Base-by-base conservation (phyloP, 139 green algal species). In the Spirogloea muscicola region DNA sequence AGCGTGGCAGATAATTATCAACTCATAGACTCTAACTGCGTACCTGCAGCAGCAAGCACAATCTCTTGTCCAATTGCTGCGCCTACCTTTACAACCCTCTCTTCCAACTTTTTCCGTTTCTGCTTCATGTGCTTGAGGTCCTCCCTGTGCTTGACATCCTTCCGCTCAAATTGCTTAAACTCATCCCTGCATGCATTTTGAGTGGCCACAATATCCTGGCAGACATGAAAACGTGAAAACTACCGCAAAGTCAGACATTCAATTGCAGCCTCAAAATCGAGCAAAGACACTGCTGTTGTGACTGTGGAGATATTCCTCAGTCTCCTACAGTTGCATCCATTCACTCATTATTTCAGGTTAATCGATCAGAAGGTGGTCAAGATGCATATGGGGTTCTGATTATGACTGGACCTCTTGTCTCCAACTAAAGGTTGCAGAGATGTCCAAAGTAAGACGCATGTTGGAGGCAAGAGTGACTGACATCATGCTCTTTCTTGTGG, bases 121-220 rank as follows among this genome's bases (percentile, higher is more conserved):
- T 72, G 72, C 75, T 91, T 90, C 33, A 88, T 33, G 78, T 96
- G 87, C 82, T 96, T 98, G 5, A 96, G 59, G 57, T 96, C 91
- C 72, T 93, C 89, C 16, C 85, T 62, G 62, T 80, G 79, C 83
- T 95, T 91, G 38, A 92, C 85, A 68, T 98, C 93, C 64, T 92
- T 91, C 43, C 86, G 82, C 86, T 98, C 93, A 75, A 93, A 94
- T 64, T 88, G 84, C 63, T 88, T 90, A 77, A 95, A 95, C 25
- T 87, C 83, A 58, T 87, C 77, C 9, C 79, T 74, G 0, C 84
- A 86, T 0, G 68, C 68, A 4, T 96, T n/a, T n/a, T n/a, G n/a
- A n/a, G n/a, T n/a, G n/a, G n/a, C n/a, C n/a, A n/a, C n/a, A n/a
- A n/a, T n/a, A n/a, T n/a, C n/a, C n/a, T n/a, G n/a, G n/a, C n/a